Evolutionary conservation across 176 grass and related monocot genomes (phyloP).

Genomic region (Eremochloa ophiuroides): DNA sequence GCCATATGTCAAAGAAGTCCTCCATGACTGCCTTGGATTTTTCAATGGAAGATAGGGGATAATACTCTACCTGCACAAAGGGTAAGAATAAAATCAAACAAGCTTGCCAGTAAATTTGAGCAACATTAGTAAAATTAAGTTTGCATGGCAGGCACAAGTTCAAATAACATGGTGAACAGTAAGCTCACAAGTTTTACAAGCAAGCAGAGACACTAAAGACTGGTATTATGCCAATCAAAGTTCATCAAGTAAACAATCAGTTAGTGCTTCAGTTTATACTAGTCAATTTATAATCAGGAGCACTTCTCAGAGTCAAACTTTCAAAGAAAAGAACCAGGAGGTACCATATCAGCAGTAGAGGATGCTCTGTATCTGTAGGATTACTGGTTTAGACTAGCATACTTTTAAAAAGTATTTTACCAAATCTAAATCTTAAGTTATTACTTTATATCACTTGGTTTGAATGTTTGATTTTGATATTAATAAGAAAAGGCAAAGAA

Average conservation of each 20-base stretch:
- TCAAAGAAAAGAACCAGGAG: neutral
- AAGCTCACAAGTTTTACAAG: neutral
- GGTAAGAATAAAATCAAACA: conserved; percentile 22
- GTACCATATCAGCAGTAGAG: neutral
- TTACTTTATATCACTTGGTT: neutral
- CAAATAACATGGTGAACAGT: neutral
- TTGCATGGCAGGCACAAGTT: neutral
- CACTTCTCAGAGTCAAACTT: neutral
- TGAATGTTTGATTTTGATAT: neutral
- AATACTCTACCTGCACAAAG: conserved; percentile 76
- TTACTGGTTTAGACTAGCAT: conserved; percentile 1
- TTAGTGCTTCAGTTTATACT: neutral
- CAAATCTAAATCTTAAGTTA: conserved; percentile 6
- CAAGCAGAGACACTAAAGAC: neutral
- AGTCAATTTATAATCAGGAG: neutral
- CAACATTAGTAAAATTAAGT: neutral
- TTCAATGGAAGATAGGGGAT: conserved; percentile 80
- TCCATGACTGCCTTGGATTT: conserved; percentile 74
- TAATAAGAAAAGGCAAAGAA: conserved; percentile 4
- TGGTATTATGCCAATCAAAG: neutral
- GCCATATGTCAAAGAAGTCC: conserved; percentile 92
- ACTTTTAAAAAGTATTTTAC: neutral
- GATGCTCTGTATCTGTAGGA: neutral
- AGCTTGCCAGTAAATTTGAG: neutral
- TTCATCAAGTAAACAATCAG: conserved; percentile 6